Conservation (phyloP, 2,329 filamentous ascomycete genomes). For the Cercospora sojina region DNA sequence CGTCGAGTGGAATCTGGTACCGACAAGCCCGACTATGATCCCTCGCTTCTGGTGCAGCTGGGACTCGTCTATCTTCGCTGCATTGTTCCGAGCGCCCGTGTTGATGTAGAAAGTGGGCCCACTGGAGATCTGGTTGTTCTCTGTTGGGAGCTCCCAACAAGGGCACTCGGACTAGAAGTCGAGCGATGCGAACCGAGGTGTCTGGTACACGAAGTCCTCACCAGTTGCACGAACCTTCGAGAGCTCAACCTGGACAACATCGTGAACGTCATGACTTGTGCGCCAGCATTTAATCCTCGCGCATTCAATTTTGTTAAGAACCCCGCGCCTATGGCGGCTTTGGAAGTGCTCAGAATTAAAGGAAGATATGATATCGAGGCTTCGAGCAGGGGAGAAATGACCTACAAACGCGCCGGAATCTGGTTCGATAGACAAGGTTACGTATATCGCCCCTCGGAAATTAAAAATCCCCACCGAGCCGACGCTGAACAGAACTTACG, state of each 20-base stretch:
- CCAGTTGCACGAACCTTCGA: background rate
- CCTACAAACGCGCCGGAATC: background rate
- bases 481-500: background rate
- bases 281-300: background rate
- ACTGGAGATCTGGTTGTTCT: constrained; percentile 16
- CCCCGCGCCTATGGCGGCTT: background rate
- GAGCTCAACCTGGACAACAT: background rate
- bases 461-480: background rate
- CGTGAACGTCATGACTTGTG: background rate
- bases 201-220: background rate
- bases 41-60: constrained; percentile 2
- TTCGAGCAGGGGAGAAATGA: background rate
- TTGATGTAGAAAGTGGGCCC: constrained; percentile 34
- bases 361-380: background rate
- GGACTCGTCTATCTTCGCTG: constrained; percentile 4
- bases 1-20: background rate
- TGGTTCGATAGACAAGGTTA: background rate
- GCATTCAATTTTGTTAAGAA: background rate
- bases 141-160: no score
- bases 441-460: background rate
- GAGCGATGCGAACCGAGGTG: no score
- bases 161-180: no score
- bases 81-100: constrained; percentile 29
- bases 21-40: background rate
- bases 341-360: background rate